Evolutionary conservation across 257 asterid genomes (phyloP).

Genomic region (Plantago ovata): DNA sequence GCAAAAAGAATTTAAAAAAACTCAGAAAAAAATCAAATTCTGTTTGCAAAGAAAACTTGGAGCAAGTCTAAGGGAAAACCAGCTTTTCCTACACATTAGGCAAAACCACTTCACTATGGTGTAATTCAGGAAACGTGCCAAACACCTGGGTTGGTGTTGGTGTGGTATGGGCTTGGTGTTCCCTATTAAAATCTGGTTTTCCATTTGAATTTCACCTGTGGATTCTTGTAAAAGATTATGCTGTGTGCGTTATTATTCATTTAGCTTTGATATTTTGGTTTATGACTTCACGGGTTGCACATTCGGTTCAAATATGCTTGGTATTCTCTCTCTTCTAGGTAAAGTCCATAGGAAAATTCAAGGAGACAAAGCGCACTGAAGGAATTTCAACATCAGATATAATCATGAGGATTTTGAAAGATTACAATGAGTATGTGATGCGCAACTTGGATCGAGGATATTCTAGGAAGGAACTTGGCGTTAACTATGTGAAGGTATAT

Average conservation of each 20-base stretch:
- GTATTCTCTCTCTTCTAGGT: constrained; percentile 32
- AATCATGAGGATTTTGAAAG: constrained; percentile 63
- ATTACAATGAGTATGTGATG: constrained; percentile 67
- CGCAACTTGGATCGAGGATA: constrained; percentile 72
- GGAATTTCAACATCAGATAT: constrained; percentile 68
- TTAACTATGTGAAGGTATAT: constrained; percentile 63
- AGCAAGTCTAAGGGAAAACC: too few relatives aligned
- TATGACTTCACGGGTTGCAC: not conserved
- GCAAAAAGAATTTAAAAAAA: too few relatives aligned
- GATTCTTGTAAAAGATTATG: not conserved
- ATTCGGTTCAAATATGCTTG: constrained; percentile 3
- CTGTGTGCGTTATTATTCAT: not conserved
- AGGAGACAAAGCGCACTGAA: constrained; percentile 55
- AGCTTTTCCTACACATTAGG: too few relatives aligned
- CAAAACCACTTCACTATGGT: too few relatives aligned
- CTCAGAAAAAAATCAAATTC: too few relatives aligned
- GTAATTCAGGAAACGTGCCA: too few relatives aligned
- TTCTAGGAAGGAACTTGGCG: constrained; percentile 61
- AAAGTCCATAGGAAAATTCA: constrained; percentile 53
- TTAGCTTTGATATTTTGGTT: not conserved
- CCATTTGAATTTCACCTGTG: not conserved
- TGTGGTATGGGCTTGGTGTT: too few relatives aligned
- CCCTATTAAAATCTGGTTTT: too few relatives aligned
- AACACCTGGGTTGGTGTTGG: too few relatives aligned
- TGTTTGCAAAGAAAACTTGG: too few relatives aligned